A percentile compares a stretch with the other conserved stretches of the same genome.
phyloP scores from a whole-genome alignment of 257 asterid genomes.

The Solanum virginianum region DNA sequence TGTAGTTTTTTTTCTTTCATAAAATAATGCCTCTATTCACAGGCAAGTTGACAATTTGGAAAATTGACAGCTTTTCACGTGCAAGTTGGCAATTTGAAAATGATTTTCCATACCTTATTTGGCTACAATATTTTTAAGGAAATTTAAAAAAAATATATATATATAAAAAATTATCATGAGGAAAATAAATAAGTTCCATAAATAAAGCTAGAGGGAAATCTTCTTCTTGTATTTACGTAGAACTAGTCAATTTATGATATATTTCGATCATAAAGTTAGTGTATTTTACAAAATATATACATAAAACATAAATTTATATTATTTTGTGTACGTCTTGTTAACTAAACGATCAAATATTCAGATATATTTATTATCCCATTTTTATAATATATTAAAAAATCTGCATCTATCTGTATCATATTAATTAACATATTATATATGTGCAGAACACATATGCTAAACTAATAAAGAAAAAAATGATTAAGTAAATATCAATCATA shows the following conservation, averaged over 20 bases:
- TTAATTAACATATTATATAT: too few species aligned
- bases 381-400: too few species aligned
- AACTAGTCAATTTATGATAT: too few species aligned
- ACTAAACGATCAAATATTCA: not conserved
- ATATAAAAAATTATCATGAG: not conserved
- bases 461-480: too few species aligned
- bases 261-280: not conserved
- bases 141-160: not conserved
- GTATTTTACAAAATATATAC: too few species aligned
- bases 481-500: too few species aligned
- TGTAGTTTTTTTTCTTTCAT: not conserved
- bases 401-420: too few species aligned
- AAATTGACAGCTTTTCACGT: not conserved
- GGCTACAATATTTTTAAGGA: not conserved
- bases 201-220: not conserved
- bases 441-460: too few species aligned
- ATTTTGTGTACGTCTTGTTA: too few species aligned
- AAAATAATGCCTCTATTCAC: not conserved
- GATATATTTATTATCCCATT: too few species aligned
- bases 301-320: too few species aligned
- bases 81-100: not conserved
- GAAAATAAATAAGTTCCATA: not conserved
- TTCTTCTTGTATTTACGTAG: not conserved
- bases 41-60: not conserved
- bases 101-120: not conserved